phyloP scores from a whole-genome alignment of 352 stramenopile genomes.

The Aphanomyces astaci region DNA sequence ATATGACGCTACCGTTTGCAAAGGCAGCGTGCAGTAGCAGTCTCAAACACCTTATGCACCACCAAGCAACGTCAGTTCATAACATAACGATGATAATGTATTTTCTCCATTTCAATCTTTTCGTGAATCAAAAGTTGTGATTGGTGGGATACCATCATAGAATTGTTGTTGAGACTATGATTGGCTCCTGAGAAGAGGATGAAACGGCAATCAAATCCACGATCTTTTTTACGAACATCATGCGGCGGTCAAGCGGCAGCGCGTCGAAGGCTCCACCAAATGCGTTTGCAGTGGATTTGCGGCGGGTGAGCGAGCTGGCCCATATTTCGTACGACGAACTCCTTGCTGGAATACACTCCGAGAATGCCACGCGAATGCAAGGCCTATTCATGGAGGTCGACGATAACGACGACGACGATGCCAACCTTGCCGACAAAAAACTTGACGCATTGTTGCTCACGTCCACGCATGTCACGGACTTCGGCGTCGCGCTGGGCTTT shows the following conservation, averaged over 20 bases:
- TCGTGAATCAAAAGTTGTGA: too few relatives aligned
- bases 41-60: not conserved
- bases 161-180: not conserved
- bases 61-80: too few relatives aligned
- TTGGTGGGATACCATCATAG: not conserved
- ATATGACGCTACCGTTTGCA: not conserved
- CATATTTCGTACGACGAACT: constrained; percentile 20
- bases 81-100: too few relatives aligned
- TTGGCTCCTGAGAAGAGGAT: not conserved
- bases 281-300: constrained; percentile 13
- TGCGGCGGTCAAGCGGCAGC: not conserved
- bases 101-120: too few relatives aligned
- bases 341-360: constrained; percentile 3
- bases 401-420: not conserved
- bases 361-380: constrained; percentile 8
- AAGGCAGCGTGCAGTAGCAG: constrained; percentile 1
- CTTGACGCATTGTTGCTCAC: constrained; percentile 13
- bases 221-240: not conserved
- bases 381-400: constrained; percentile 1
- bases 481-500: not conserved
- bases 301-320: constrained; percentile 1
- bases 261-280: not conserved
- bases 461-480: constrained; percentile 9
- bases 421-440: not conserved
- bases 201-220: not conserved